Conservation (phyloP, 2,329 filamentous ascomycete genomes). For the Claviceps spartinae region DNA sequence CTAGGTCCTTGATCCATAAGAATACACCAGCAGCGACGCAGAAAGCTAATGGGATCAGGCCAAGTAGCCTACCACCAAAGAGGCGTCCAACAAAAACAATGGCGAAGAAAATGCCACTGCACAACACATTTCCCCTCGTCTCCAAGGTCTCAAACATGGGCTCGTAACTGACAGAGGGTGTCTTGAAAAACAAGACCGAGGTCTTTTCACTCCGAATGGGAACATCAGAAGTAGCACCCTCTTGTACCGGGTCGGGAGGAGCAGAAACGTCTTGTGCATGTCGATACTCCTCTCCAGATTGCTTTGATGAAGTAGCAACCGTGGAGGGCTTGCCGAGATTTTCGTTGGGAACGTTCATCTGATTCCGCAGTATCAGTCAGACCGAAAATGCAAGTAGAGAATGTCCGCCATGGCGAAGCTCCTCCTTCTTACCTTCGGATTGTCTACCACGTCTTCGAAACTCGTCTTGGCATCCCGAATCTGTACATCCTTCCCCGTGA, state of each 20-base stretch:
- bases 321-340: constrained; percentile 67
- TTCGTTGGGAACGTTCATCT: constrained; percentile 79
- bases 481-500: constrained; percentile 71
- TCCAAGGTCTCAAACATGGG: constrained; percentile 73
- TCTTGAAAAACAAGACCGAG: constrained; percentile 90
- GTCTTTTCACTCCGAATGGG: constrained; percentile 95
- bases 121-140: constrained; percentile 56
- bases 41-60: constrained; percentile 58
- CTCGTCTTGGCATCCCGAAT: constrained; percentile 70
- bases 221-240: constrained; percentile 79
- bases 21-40: constrained; percentile 68
- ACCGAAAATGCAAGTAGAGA: background rate
- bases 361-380: constrained; percentile 1
- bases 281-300: constrained; percentile 69
- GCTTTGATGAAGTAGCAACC: constrained; percentile 54
- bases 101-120: constrained; percentile 53
- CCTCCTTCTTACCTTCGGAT: constrained; percentile 45
- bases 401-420: no score
- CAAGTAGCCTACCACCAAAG: constrained; percentile 65
- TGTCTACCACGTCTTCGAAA: constrained; percentile 53
- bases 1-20: constrained; percentile 79
- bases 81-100: constrained; percentile 67
- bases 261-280: constrained; percentile 78
- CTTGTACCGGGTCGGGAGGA: constrained; percentile 72
- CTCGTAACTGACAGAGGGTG: constrained; percentile 77